Evolutionary conservation across 208 protist species (phyloP).

Genomic region (Lotmaria passim): DNA sequence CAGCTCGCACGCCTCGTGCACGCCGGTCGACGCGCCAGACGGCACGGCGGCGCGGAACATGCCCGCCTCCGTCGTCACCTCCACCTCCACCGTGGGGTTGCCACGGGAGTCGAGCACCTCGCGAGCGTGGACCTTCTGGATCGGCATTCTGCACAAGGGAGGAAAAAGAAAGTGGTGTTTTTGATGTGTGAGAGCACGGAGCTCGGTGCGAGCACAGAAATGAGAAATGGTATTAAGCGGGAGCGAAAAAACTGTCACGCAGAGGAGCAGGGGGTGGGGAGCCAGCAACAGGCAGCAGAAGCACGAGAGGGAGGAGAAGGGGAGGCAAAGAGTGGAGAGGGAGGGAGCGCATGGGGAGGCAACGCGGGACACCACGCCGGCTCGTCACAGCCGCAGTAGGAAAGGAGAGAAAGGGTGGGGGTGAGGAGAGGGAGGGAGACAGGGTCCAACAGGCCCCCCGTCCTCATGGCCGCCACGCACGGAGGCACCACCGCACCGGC

Average conservation of each 20-base stretch:
- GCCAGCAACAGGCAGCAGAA: not conserved
- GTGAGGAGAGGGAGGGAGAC: no score
- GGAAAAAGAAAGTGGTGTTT: not conserved
- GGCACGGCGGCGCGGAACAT: slow-evolving; percentile 97
- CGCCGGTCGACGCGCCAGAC: slow-evolving; percentile 99
- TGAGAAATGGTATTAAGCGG: not conserved
- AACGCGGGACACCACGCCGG: no score
- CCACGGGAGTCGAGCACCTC: slow-evolving; percentile 91
- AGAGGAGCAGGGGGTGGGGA: not conserved
- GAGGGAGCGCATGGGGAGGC: no score
- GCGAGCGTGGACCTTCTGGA: slow-evolving; percentile 87
- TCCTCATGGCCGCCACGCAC: no score
- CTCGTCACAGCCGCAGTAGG: no score
- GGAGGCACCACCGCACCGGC: no score
- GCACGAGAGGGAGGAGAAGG: no score
- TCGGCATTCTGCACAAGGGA: slow-evolving; percentile 53
- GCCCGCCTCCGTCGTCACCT: slow-evolving; percentile 95
- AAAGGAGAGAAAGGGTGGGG: no score
- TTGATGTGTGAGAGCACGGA: not conserved
- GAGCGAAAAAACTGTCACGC: not conserved
- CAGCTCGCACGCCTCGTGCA: slow-evolving; percentile 98
- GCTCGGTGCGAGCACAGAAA: not conserved
- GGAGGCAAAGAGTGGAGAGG: not conserved
- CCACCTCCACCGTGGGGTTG: slow-evolving; percentile 95
- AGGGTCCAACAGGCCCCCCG: no score